A percentile compares a stretch with the other conserved stretches of the same genome.
These are phyloP conservation scores for Xylaria arbuscula DNA, from an alignment of 2,329 filamentous ascomycete species.

Conservation along the genomic window DNA sequence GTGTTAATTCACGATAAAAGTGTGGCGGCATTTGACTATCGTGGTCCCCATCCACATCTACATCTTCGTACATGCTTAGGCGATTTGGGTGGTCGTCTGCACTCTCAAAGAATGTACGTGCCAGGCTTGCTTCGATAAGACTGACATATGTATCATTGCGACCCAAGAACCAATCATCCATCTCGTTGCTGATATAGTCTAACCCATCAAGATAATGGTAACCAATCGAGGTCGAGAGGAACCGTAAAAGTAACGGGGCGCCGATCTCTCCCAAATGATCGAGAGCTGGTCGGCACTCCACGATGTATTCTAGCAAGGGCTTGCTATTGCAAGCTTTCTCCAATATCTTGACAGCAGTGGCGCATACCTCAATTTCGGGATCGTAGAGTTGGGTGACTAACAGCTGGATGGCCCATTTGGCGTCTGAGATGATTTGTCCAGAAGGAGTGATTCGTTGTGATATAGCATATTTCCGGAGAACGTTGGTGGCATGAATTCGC, in stretches of 20 bases:
- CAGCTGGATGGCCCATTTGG: constrained; percentile 95
- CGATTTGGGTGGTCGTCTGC: constrained; percentile 67
- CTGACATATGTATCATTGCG: constrained; percentile 96
- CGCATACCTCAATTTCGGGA: constrained; percentile 95
- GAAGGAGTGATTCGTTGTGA: constrained; percentile 56
- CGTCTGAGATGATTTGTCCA: constrained; percentile 68
- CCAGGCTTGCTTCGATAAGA: constrained; percentile 94
- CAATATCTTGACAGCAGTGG: constrained; percentile 94
- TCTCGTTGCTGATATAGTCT: constrained; percentile 99
- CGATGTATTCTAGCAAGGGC: constrained; percentile 91
- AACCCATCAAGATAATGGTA: constrained; percentile 97
- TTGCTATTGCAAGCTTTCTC: constrained; percentile 97
- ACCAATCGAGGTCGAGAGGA: constrained; percentile 93
- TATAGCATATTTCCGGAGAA: constrained; percentile 86
- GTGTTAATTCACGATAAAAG: constrained; percentile 94
- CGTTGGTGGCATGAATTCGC: constrained; percentile 87
- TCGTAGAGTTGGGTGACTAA: constrained; percentile 99
- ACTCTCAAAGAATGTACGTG: constrained; percentile 81
- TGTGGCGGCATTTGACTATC: constrained; percentile 86
- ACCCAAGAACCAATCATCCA: constrained; percentile 99
- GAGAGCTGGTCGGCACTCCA: constrained; percentile 92
- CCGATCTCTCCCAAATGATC: constrained; percentile 98
- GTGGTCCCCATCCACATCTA: constrained; percentile 62
- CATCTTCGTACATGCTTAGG: constrained; percentile 68
- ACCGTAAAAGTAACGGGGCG: constrained; percentile 89